Base-by-base conservation (phyloP, 1,284 basidiomycete species). In the Sporisorium sorghi region DNA sequence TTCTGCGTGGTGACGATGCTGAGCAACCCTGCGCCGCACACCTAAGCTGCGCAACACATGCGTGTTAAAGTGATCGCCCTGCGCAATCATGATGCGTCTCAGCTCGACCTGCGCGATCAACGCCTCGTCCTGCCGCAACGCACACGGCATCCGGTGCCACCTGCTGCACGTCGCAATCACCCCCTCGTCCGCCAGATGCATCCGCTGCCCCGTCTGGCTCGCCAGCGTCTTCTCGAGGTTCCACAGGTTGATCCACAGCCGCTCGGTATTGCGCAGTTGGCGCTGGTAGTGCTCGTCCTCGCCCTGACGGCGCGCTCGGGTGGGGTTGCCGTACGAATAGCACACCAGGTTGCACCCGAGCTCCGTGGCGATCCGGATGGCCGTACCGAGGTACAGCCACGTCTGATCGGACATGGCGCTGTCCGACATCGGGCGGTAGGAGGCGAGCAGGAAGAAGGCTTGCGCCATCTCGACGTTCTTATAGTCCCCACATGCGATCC, bases 381-480 rank as follows among this genome's bases (percentile, higher is more conserved):
- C 63, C 1, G 58, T 76, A 0, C 66, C 65, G 0, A 78, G 33
- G 26, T 58, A 67, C 5, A 61, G 11, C 69, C 69, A 78, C 17
- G 76, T 76, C 56, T 66, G 69, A n/a, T 78, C 76, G 9, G 28
- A 23, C 59, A 63, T 69, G 6, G 76, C 76, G 11, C 46, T 58
- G 2, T 70, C 54, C 14, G 49, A 15, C 54, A 78, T 61, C 4
- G 58, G 62, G 24, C 61, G 32, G 26, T 75, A 77, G 17, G 19
- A 17, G 5, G 76, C 67, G 15, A 78, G 39, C 15, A 78, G 17
- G 30, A 63, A 60, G 23, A 68, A 78, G 0, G 70, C 76, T 42
- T 78, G 76, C 0, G 76, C 69, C 54, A 73, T 65, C 58, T 78
- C 76, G 35, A 78, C 76, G 46, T 58, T 73, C 21, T 73, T 76